These are phyloP conservation scores for Priceomyces carsonii DNA, from an alignment of 805 yeast species.

Conservation along the genomic window DNA sequence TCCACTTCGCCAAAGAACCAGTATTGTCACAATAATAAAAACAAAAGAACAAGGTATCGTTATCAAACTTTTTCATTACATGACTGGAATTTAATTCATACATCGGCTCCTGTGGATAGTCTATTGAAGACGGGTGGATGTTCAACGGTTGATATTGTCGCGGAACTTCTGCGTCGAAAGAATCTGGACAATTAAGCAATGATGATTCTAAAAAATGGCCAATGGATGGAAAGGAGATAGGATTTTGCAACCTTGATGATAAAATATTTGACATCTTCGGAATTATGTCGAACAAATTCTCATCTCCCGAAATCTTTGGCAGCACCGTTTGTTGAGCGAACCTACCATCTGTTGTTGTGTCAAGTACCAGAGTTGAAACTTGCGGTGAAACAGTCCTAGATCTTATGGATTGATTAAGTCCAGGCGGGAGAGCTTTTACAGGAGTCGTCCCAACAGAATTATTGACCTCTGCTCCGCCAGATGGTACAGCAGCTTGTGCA, in stretches of 20 bases:
- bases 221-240: slow-evolving; percentile 55
- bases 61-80: slow-evolving; percentile 69
- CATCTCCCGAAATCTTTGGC: slow-evolving; percentile 18
- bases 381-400: slow-evolving; percentile 9
- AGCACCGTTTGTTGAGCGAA: slow-evolving; percentile 12
- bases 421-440: slow-evolving; percentile 14
- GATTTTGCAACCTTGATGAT: slow-evolving; percentile 48
- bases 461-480: neutral
- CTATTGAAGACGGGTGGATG: slow-evolving; percentile 87
- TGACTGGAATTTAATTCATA: slow-evolving; percentile 62
- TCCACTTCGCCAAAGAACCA: slow-evolving; percentile 36
- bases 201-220: slow-evolving; percentile 71
- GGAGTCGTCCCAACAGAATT: slow-evolving; percentile 5
- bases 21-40: slow-evolving; percentile 71
- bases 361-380: no score
- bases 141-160: slow-evolving; percentile 71
- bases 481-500: slow-evolving; percentile 15
- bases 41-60: slow-evolving; percentile 87
- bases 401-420: slow-evolving; percentile 10
- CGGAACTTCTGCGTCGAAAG: slow-evolving; percentile 86
- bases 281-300: slow-evolving; percentile 21
- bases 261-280: slow-evolving; percentile 26
- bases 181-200: slow-evolving; percentile 87
- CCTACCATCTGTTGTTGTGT: no score
- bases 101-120: slow-evolving; percentile 86